These are phyloP conservation scores for Corylus heterophylla DNA, from an alignment of 306 rosid species.

Conservation along the genomic window DNA sequence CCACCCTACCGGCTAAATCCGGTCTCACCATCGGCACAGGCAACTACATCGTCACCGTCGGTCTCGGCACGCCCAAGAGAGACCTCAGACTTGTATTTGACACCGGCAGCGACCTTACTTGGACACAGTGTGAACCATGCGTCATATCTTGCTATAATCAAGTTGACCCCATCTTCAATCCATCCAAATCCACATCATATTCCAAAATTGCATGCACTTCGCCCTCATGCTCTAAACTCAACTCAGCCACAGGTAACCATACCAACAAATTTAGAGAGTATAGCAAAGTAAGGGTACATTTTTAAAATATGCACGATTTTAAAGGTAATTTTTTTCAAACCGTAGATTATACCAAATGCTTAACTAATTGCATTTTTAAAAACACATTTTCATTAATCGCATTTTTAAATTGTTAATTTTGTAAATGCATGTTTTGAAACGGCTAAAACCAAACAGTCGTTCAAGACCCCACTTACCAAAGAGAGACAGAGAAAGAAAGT, in stretches of 20 bases:
- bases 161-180: constrained; percentile 46
- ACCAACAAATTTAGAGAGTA: too few relatives aligned
- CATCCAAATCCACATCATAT: constrained; percentile 44
- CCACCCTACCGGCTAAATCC: constrained; percentile 46
- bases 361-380: too few relatives aligned
- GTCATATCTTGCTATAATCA: constrained; percentile 51
- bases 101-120: constrained; percentile 69
- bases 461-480: too few relatives aligned
- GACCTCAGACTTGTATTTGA: constrained; percentile 59
- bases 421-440: too few relatives aligned
- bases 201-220: constrained; percentile 54
- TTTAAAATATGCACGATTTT: too few relatives aligned
- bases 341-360: too few relatives aligned
- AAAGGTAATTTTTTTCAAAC: too few relatives aligned
- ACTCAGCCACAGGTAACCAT: constrained; percentile 48
- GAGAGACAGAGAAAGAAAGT: too few relatives aligned
- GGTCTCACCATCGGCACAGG: constrained; percentile 51
- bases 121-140: constrained; percentile 86
- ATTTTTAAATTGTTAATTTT: too few relatives aligned
- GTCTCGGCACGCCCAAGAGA: constrained; percentile 59
- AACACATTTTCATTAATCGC: too few relatives aligned
- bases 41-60: constrained; percentile 63
- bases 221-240: constrained; percentile 40
- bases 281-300: too few relatives aligned
- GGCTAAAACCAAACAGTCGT: too few relatives aligned